Evolutionary conservation across 306 rosid genomes (phyloP).

Genomic region (Styphnolobium japonicum): DNA sequence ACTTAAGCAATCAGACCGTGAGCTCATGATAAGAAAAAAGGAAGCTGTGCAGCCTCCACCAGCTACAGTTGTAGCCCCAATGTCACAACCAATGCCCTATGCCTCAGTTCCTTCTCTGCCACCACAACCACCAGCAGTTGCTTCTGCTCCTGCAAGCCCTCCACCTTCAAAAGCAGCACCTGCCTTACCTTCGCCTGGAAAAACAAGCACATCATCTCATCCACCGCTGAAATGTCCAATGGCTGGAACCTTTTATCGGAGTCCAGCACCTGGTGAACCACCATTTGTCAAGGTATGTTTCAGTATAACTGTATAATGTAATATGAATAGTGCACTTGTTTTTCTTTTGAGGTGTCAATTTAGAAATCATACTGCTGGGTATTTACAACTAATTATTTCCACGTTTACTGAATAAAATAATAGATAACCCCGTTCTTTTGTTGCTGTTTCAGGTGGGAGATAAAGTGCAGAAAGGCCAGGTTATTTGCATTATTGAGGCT

Average conservation of each 20-base stretch:
- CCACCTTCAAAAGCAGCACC: slow-evolving; percentile 44
- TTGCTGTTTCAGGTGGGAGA: slow-evolving; percentile 78
- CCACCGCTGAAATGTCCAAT: slow-evolving; percentile 81
- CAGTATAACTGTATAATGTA: neutral
- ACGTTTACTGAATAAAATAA: neutral
- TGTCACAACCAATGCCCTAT: slow-evolving; percentile 41
- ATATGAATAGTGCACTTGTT: neutral
- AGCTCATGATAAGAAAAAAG: slow-evolving; percentile 66
- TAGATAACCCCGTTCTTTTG: slow-evolving; percentile 10
- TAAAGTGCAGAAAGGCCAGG: slow-evolving; percentile 89
- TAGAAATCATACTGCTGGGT: neutral
- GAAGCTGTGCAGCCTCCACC: slow-evolving; percentile 79
- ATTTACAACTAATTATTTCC: neutral
- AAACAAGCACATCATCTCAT: slow-evolving; percentile 62
- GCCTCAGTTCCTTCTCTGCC: slow-evolving; percentile 37
- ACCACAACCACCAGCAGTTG: slow-evolving; percentile 36
- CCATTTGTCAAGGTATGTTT: slow-evolving; percentile 74
- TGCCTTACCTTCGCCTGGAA: slow-evolving; percentile 55
- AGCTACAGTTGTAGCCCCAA: slow-evolving; percentile 11
- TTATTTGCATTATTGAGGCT: slow-evolving; percentile 87
- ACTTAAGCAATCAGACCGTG: slow-evolving; percentile 76
- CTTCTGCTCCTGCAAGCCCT: slow-evolving; percentile 50
- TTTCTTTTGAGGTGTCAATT: neutral
- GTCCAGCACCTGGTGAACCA: slow-evolving; percentile 84
- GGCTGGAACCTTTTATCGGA: slow-evolving; percentile 92